These are phyloP conservation scores for Metarhizium rileyi DNA, from an alignment of 2,329 filamentous ascomycete genomes.

Conservation along the genomic window DNA sequence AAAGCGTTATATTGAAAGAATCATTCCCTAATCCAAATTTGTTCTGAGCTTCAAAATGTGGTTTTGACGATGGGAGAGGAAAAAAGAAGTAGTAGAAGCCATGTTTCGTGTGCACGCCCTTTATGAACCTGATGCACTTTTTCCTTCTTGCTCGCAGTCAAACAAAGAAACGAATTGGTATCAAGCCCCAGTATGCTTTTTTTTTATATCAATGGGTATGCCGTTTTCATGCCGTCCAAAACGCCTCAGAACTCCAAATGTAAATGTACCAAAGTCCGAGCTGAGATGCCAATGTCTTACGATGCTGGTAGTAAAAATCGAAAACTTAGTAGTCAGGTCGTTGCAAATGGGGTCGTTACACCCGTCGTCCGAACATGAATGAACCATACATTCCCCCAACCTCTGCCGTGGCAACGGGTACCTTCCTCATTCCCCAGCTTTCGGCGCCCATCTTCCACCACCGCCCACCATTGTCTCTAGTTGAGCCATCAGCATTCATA, in stretches of 20 bases:
- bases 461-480: slow-evolving; percentile 39
- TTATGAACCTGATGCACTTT: not conserved
- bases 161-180: slow-evolving; percentile 1
- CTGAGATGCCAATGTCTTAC: slow-evolving; percentile 11
- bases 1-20: no score
- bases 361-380: slow-evolving; percentile 52
- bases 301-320: not conserved
- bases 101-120: not conserved
- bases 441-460: slow-evolving; percentile 78
- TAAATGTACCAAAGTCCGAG: not conserved
- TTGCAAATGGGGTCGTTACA: slow-evolving; percentile 25
- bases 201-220: not conserved
- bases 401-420: slow-evolving; percentile 85
- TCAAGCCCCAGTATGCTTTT: not conserved
- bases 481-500: slow-evolving; percentile 26
- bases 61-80: no score
- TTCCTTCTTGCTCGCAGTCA: not conserved
- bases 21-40: no score
- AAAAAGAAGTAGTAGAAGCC: not conserved
- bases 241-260: not conserved
- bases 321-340: not conserved
- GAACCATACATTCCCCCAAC: slow-evolving; percentile 88
- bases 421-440: slow-evolving; percentile 80
- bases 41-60: no score
- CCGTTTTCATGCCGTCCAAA: not conserved